Conservation (phyloP, 1,284 basidiomycete species). For the Ceratobasidium sp. region DNA sequence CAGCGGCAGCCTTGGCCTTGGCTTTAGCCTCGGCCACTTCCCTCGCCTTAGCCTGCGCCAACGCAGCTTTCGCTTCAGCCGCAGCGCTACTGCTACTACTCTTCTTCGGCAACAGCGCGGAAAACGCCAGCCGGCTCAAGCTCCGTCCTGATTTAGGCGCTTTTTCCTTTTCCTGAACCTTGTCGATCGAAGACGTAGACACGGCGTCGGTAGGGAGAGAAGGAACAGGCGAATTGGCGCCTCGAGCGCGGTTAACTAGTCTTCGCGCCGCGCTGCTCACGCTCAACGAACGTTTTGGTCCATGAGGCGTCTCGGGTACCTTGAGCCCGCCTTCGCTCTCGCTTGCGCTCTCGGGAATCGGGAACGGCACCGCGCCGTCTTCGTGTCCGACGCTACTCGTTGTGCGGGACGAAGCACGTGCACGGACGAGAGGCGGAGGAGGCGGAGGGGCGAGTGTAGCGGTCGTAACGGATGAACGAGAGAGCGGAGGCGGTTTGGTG, state of each 20-base stretch:
- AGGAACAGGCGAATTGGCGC: slow-evolving; percentile 14
- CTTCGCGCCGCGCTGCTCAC: slow-evolving; percentile 29
- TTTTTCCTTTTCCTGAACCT: slow-evolving; percentile 1
- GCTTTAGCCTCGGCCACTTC: slow-evolving; percentile 38
- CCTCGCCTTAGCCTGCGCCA: slow-evolving; percentile 31
- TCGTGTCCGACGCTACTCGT: neutral
- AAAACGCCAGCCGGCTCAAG: slow-evolving; percentile 41
- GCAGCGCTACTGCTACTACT: slow-evolving; percentile 17
- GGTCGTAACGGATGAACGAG: slow-evolving; percentile 9
- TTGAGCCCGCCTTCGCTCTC: neutral
- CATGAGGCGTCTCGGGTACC: neutral
- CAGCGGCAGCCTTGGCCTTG: slow-evolving; percentile 32
- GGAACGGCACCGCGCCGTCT: slow-evolving; percentile 29
- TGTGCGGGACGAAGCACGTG: neutral
- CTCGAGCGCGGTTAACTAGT: slow-evolving; percentile 14
- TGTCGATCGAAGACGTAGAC: neutral
- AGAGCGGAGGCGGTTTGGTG: slow-evolving; percentile 21
- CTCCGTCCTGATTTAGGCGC: slow-evolving; percentile 20
- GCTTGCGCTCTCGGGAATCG: slow-evolving; percentile 29
- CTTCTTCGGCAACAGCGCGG: slow-evolving; percentile 35
- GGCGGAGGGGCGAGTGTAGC: slow-evolving; percentile 6
- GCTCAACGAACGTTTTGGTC: slow-evolving; percentile 38
- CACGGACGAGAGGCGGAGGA: neutral
- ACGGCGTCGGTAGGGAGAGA: neutral
- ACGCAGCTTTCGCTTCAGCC: slow-evolving; percentile 40